Percentiles rank a stretch among this genome's conserved stretches.
Evolutionary conservation across 1,284 basidiomycete genomes (phyloP).

Genomic region (Ganoderma sp.): DNA sequence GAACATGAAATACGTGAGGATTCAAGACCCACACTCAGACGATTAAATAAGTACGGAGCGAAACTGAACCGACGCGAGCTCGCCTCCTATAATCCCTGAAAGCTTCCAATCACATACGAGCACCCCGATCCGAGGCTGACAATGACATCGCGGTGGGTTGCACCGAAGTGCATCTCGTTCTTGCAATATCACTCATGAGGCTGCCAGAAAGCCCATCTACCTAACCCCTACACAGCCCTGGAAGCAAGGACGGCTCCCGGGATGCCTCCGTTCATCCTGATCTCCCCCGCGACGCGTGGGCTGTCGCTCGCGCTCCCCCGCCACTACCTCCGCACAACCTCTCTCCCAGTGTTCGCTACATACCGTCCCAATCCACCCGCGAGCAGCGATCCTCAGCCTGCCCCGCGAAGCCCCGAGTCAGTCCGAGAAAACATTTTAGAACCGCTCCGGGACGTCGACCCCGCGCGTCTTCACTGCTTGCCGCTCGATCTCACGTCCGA

Average conservation of each 20-base stretch:
- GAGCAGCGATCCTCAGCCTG: neutral
- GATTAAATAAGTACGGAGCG: neutral
- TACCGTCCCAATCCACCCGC: slow-evolving; percentile 47
- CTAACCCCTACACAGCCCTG: neutral
- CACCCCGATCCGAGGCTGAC: neutral
- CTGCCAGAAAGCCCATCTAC: neutral
- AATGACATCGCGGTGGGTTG: neutral
- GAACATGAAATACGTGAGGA: too few species aligned
- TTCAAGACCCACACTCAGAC: neutral
- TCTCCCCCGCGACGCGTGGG: slow-evolving; percentile 56
- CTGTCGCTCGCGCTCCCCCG: slow-evolving; percentile 61
- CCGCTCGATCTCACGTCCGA: slow-evolving; percentile 59
- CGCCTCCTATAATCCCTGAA: neutral
- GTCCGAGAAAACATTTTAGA: slow-evolving; percentile 52
- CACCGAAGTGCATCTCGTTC: neutral
- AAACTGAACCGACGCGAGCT: neutral
- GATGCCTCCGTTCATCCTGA: slow-evolving; percentile 50
- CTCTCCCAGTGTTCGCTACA: slow-evolving; percentile 59
- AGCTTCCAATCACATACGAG: neutral
- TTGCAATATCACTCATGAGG: neutral
- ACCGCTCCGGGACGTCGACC: slow-evolving; percentile 47
- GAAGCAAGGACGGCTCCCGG: neutral
- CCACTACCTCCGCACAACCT: slow-evolving; percentile 57
- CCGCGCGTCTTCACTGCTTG: slow-evolving; percentile 53
- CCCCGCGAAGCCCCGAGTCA: slow-evolving; percentile 36